Base-by-base conservation (phyloP, 768 basidiomycete genomes). In the Suillus clintonianus region DNA sequence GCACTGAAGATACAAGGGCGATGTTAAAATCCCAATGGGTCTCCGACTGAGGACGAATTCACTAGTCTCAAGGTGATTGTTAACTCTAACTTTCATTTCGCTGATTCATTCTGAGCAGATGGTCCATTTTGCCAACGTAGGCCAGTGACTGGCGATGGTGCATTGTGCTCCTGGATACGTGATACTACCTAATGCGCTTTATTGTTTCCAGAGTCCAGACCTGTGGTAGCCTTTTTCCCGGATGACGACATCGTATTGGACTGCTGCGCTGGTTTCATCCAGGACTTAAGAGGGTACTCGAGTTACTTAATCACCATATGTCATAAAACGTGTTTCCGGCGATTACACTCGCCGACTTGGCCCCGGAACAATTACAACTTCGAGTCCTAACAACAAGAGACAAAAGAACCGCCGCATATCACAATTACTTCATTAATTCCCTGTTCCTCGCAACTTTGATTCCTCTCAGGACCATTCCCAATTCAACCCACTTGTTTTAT, bases 151-250 rank as follows among this genome's bases (percentile, higher is more conserved):
- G n/a, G 24, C 22, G 64, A 62, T 51, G 65, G 68, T 55, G 67
- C 68, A 56, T 41, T 57, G n/a, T 70, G 70, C 6, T 67, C 71
- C n/a, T 75, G n/a, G n/a, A n/a, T n/a, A n/a, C n/a, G n/a, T n/a
- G n/a, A n/a, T n/a, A n/a, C n/a, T n/a, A n/a, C n/a, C n/a, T n/a
- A n/a, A n/a, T n/a, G n/a, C n/a, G n/a, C n/a, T n/a, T n/a, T n/a
- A n/a, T n/a, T n/a, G n/a, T n/a, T n/a, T n/a, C n/a, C n/a, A n/a
- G n/a, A n/a, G n/a, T n/a, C n/a, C n/a, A n/a, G n/a, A n/a, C n/a
- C n/a, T n/a, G n/a, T 13, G 34, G 41, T n/a, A 42, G 27, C 51
- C 1, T 27, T 19, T 17, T 14, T 56, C 9, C 42, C 65, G 8
- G 39, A 61, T 19, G 63, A 67, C 55, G 24, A 53, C 5, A 75